Percentiles rank a stretch among this genome's conserved stretches.
Evolutionary conservation across 108 stramenopile genomes (phyloP).

Genomic region (Pseudonitzschia multiseries): DNA sequence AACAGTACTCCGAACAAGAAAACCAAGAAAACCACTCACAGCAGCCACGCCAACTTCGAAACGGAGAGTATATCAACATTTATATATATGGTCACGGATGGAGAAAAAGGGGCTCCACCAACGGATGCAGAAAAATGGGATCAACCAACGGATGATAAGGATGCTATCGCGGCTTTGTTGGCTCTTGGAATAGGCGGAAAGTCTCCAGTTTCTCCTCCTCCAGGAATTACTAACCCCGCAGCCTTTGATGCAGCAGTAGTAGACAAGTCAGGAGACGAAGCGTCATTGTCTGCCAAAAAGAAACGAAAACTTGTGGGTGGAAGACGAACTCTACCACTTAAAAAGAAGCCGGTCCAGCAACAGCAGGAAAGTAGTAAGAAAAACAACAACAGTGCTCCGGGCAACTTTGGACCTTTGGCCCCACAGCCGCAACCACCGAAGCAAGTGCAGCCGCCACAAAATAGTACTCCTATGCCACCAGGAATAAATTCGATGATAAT

Average conservation of each 20-base stretch:
- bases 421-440: not conserved
- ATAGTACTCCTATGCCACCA: not conserved
- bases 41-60: not conserved
- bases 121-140: not conserved
- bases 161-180: conserved; percentile 13
- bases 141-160: not conserved
- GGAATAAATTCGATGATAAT: conserved; percentile 1
- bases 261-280: not conserved
- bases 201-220: not conserved
- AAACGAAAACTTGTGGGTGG: not conserved
- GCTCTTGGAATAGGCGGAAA: conserved; percentile 5
- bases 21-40: not conserved
- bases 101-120: too few species aligned
- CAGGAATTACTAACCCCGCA: too few species aligned
- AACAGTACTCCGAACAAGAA: not conserved
- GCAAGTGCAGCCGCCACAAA: not conserved
- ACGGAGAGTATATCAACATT: too few species aligned
- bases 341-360: conserved; percentile 9
- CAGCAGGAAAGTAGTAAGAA: conserved; percentile 7
- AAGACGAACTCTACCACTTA: not conserved
- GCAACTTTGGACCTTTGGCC: not conserved
- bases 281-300: not conserved
- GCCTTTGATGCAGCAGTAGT: not conserved
- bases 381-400: not conserved
- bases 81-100: too few species aligned